Evolutionary conservation across 2,329 filamentous ascomycete species (phyloP), one percentile per base, ranked within the genome.

Genomic region (Lachnellula willkommii): DNA sequence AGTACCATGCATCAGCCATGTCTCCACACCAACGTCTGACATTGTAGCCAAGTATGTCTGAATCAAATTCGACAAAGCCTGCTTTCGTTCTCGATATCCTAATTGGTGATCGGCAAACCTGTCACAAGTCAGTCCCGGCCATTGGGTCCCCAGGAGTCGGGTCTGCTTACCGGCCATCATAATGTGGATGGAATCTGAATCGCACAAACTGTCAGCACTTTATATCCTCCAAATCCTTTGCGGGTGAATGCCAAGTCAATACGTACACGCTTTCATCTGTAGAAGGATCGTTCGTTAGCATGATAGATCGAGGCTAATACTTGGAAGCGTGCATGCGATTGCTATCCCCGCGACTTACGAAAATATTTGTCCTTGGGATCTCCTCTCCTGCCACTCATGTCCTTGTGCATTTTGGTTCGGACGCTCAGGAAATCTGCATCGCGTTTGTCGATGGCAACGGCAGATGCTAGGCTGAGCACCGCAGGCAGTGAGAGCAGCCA

Each of bases 1-100:
- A 12, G 89, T 91, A 51, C 90, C 90, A 71, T 95, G 90, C 57
- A 90, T 89, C 56, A 94, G 81, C 68, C 68, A 70, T 54, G 68
- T 69, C 57, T 70, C 67, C 8, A 68, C 72, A 3, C 82, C 81
- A 56, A 87, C 77, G 28, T 80, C 76, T 51, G 76, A 73, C 69
- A 88, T 86, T 51, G 83, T 85, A 45, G 79, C 76, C 50, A 94
- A 78, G 72, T 93, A 94, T 50, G 88, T 86, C 62, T 86, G 82
- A 60, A 91, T 81, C 65, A 94, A 83, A 69, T 89, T 82, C 47
- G 79, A 79, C 57, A 93, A 79, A 8, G 82, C 83, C 32, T 80
- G 52, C 55, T 60, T 66, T 43, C 66, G 68, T 56, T 66, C 68
- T 72, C 73, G 68, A 73, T 75, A 73, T 3, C 69, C 67, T 20